These are phyloP conservation scores for Kwoniella shivajii DNA, from an alignment of 1,284 basidiomycete species.

Conservation along the genomic window DNA sequence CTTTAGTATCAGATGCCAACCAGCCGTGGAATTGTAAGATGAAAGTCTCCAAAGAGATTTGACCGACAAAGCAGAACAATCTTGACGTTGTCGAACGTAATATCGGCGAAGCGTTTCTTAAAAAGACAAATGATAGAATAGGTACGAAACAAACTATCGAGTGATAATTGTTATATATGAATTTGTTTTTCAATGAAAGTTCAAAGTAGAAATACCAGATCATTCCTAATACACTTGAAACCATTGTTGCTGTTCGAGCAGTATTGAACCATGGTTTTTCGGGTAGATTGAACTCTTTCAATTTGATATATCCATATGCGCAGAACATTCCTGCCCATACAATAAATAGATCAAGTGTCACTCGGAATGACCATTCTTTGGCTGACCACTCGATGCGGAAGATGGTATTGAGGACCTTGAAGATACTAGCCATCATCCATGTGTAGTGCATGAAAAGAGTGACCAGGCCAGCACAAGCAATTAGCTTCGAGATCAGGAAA, in stretches of 20 bases:
- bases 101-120: slow-evolving; percentile 73
- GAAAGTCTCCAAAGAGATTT: slow-evolving; percentile 80
- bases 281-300: slow-evolving; percentile 69
- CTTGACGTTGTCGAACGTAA: slow-evolving; percentile 70
- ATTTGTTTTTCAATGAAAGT: slow-evolving; percentile 71
- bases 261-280: slow-evolving; percentile 69
- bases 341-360: slow-evolving; percentile 82
- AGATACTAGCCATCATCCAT: slow-evolving; percentile 67
- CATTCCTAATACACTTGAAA: slow-evolving; percentile 60
- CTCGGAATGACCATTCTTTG: slow-evolving; percentile 80
- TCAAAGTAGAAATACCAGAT: slow-evolving; percentile 83
- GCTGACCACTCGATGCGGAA: slow-evolving; percentile 81
- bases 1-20: slow-evolving; percentile 84
- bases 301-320: slow-evolving; percentile 72
- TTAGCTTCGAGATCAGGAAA: slow-evolving; percentile 71
- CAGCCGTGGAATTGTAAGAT: slow-evolving; percentile 88
- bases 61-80: slow-evolving; percentile 76
- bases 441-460: slow-evolving; percentile 68
- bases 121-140: slow-evolving; percentile 69
- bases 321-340: slow-evolving; percentile 82
- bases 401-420: slow-evolving; percentile 64
- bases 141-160: slow-evolving; percentile 80
- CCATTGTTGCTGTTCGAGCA: slow-evolving; percentile 59
- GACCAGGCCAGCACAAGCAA: slow-evolving; percentile 64
- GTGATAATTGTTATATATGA: slow-evolving; percentile 81